phyloP scores from a whole-genome alignment of 768 basidiomycete species.

The Suillus bovinus region DNA sequence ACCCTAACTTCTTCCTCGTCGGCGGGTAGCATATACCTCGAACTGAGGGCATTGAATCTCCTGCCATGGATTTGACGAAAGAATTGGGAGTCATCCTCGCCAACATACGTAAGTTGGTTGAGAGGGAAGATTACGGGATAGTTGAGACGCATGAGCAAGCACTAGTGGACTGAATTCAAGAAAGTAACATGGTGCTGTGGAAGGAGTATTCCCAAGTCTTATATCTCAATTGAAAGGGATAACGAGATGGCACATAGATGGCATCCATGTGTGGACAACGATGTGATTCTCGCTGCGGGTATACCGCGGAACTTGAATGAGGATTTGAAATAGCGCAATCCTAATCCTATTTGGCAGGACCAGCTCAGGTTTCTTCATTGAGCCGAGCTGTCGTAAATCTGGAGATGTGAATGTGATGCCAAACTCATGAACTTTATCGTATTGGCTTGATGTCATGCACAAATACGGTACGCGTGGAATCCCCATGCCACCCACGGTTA shows the following conservation, averaged over 20 bases:
- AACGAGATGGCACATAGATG: constrained; percentile 33
- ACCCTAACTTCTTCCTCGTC: constrained; percentile 69
- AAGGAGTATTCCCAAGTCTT: constrained; percentile 24
- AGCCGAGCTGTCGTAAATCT: constrained; percentile 25
- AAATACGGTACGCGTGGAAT: constrained; percentile 86
- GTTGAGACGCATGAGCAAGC: constrained; percentile 28
- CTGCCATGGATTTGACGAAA: constrained; percentile 56
- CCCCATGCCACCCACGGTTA: constrained; percentile 92
- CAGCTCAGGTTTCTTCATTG: constrained; percentile 10
- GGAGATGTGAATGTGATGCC: constrained; percentile 8
- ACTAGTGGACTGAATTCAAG: constrained; percentile 9
- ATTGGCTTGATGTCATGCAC: constrained; percentile 80
- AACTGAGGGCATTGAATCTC: constrained; percentile 54
- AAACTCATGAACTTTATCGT: constrained; percentile 27
- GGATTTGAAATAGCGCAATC: constrained; percentile 33
- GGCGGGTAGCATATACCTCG: constrained; percentile 61
- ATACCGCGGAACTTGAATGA: constrained; percentile 35
- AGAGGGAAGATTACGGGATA: constrained; percentile 35
- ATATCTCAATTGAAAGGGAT: constrained; percentile 30
- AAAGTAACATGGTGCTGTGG: constrained; percentile 23
- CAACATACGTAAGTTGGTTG: constrained; percentile 38
- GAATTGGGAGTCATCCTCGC: constrained; percentile 49
- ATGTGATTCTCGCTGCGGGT: constrained; percentile 24
- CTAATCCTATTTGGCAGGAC: constrained; percentile 25
- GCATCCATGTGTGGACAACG: constrained; percentile 23